Conservation (phyloP, 106 monocot genomes). For the Acorus calamus region DNA sequence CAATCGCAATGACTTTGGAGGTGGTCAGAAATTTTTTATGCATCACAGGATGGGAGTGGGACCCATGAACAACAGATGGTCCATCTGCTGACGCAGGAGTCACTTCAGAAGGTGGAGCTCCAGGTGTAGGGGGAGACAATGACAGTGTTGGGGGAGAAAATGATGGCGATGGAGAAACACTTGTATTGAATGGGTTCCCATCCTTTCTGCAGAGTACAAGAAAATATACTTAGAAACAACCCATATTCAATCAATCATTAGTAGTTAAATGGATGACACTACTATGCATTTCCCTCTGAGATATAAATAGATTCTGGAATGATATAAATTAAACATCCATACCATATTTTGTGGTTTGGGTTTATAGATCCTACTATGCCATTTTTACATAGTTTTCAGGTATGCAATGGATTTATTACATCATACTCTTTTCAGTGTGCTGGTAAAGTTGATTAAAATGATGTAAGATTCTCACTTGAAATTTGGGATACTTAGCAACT, state of each 20-base stretch:
- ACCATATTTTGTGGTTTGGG: not conserved
- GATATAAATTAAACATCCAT: too few species aligned
- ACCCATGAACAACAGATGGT: conserved; percentile 11
- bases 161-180: conserved; percentile 42
- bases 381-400: too few species aligned
- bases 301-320: not conserved
- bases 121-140: conserved; percentile 25
- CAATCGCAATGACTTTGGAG: conserved; percentile 50
- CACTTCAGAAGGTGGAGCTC: conserved; percentile 22
- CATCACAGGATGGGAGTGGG: conserved; percentile 9
- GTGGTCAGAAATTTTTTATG: conserved; percentile 26
- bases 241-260: too few species aligned
- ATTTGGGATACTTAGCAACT: conserved; percentile 56
- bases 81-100: conserved; percentile 20
- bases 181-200: conserved; percentile 91
- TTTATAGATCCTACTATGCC: not conserved
- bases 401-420: too few species aligned
- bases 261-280: too few species aligned
- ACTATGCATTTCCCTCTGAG: too few species aligned
- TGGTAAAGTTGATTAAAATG: not conserved
- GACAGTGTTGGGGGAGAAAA: conserved; percentile 19
- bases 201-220: conserved; percentile 49
- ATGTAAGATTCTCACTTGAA: conserved; percentile 48
- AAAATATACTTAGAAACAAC: not conserved
- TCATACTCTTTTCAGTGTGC: too few species aligned